A percentile compares a stretch with the other conserved stretches of the same genome.
These are phyloP conservation scores for Dissophora globulifera DNA, from an alignment of 192 early-diverging fungal species.

Conservation along the genomic window DNA sequence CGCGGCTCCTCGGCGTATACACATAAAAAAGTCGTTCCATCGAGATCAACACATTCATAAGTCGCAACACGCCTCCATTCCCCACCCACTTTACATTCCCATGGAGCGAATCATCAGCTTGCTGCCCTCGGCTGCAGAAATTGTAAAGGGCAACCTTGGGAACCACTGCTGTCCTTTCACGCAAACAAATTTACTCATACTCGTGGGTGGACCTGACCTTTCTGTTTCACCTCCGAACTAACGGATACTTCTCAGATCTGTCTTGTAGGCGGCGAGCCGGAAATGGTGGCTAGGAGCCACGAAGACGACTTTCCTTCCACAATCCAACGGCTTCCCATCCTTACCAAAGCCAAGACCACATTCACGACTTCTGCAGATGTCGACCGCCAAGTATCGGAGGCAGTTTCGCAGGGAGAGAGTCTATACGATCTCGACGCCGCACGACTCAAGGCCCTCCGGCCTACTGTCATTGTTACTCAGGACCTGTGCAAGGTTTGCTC, in stretches of 20 bases:
- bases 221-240: no score
- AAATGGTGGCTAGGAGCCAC: conserved; percentile 50
- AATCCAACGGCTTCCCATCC: conserved; percentile 57
- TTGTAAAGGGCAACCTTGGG: conserved; percentile 32
- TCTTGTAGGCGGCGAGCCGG: conserved; percentile 41
- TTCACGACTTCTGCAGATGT: conserved; percentile 65
- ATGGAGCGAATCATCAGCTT: conserved; percentile 58
- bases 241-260: conserved; percentile 46
- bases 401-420: conserved; percentile 55
- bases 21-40: no score
- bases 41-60: no score
- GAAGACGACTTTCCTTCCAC: conserved; percentile 59
- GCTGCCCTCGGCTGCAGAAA: conserved; percentile 65
- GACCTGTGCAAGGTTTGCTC: conserved; percentile 65
- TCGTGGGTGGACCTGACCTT: no score
- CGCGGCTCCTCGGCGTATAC: no score
- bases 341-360: conserved; percentile 56
- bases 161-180: no score
- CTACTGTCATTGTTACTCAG: conserved; percentile 64
- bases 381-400: conserved; percentile 59
- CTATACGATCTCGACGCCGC: conserved; percentile 60
- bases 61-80: no score
- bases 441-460: conserved; percentile 50
- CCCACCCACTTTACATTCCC: neutral
- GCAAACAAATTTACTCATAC: no score